phyloP scores from a whole-genome alignment of 768 basidiomycete genomes.

The Strobilomyces confusus region DNA sequence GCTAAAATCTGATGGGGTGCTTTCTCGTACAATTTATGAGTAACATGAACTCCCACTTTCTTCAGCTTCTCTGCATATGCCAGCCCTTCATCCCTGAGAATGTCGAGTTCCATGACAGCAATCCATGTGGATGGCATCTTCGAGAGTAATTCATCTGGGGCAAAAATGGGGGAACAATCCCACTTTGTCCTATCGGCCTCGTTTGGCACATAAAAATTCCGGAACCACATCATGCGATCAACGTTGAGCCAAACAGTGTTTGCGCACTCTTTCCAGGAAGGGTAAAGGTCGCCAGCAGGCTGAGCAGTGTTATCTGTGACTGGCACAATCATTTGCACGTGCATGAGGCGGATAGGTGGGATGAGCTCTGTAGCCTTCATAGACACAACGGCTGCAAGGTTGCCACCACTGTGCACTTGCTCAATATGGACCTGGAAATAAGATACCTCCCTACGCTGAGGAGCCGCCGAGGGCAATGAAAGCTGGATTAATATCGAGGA shows the following conservation, averaged over 20 bases:
- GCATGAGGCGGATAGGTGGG: conserved; percentile 50
- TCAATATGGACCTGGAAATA: background rate
- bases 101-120: conserved; percentile 63
- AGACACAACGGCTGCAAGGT: conserved; percentile 63
- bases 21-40: conserved; percentile 54
- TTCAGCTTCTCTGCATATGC: conserved; percentile 58
- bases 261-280: conserved; percentile 56
- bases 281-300: conserved; percentile 35
- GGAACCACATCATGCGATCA: conserved; percentile 72
- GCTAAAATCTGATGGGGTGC: conserved; percentile 73
- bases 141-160: conserved; percentile 51
- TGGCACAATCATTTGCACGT: conserved; percentile 69
- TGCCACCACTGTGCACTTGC: conserved; percentile 53
- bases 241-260: conserved; percentile 60
- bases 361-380: conserved; percentile 54
- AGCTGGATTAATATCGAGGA: conserved; percentile 46
- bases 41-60: conserved; percentile 49
- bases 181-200: conserved; percentile 56
- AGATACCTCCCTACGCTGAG: conserved; percentile 46
- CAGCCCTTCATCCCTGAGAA: conserved; percentile 65
- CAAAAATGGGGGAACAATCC: conserved; percentile 71
- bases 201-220: conserved; percentile 63
- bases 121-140: conserved; percentile 62
- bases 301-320: conserved; percentile 71
- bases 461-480: conserved; percentile 69